Base-by-base conservation (phyloP, 176 grass and related monocot species). In the Phoenix roebelenii region DNA sequence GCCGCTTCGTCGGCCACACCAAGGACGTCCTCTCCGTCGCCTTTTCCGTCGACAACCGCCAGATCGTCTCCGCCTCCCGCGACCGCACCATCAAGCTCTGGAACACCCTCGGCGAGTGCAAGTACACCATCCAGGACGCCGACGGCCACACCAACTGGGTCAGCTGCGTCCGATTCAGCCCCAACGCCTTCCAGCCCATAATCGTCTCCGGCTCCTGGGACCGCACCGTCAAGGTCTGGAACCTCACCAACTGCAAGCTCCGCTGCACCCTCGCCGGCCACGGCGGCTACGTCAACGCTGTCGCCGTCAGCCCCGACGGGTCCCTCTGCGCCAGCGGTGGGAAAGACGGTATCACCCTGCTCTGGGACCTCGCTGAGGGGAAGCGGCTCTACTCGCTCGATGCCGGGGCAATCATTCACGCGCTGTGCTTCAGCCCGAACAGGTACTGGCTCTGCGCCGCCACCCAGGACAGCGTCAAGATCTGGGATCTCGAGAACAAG, bases 51-150 rank as follows among this genome's bases (percentile, higher is more conserved):
- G 91, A 96, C 78, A 96, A 96, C 72, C 77, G 91, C 23, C 86
- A 96, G 83, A 96, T 96, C 58, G 83, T 96, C 6, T 96, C 91
- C 4, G 91, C 86, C 3, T 82, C 91, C 22, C 86, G 86, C 25
- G 91, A 96, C 50, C 75, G 78, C 25, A 90, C 83, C 52, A 96
- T 96, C 61, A 96, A 96, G 80, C 78, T 96, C 1, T 96, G 91
- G 91, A 96, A 90, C 78, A 96, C 91, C 2, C 86, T 96, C 18
- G 86, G 86, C 15, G 91, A 96, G 72, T 96, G 91, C 86, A 96
- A 96, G 72, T 96, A 96, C 80, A 96, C 91, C 10, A 96, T 96
- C 25, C 78, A 85, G 22, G 91, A 63, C 16, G 63, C 74, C 16
- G 91, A 96, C 64, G 91, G 74, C 2, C 91, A 96, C 78, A 82